Base-by-base conservation (phyloP, 2,329 filamentous ascomycete species). In the Scortechinia acanthostroma region DNA sequence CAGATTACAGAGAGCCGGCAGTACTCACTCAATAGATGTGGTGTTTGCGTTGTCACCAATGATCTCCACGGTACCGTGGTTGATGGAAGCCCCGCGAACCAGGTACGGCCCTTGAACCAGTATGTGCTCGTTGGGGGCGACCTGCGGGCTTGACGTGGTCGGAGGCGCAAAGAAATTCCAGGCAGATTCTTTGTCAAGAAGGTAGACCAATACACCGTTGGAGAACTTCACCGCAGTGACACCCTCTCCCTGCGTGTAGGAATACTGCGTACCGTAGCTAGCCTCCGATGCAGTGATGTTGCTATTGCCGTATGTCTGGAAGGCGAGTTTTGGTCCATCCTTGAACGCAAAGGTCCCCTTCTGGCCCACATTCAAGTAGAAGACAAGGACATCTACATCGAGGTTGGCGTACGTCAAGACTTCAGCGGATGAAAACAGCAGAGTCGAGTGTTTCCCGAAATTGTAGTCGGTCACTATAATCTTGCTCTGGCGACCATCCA, bases 141-240 rank as follows among this genome's bases (percentile, higher is more conserved):
- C n/a, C n/a, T n/a, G n/a, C n/a, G n/a, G n/a, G n/a, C n/a, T n/a
- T n/a, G n/a, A n/a, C n/a, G n/a, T n/a, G n/a, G n/a, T n/a, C n/a
- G n/a, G n/a, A n/a, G n/a, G n/a, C n/a, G n/a, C n/a, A 0, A 77
- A 80, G 53, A 80, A 76, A 4, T 69, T 71, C 69, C 72, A 80
- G 1, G 73, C 76, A 0, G 73, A 68, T 10, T 65, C 55, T 19
- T 70, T 64, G 37, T 79, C 74, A 3, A 80, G 62, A 3, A 80
- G 61, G 46, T 76, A 75, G 3, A 73, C 59, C 1, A 76, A 47
- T 2, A 72, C 60, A 1, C 69, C 68, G 43, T 74, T 70, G 0
- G 69, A 69, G 44, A 77, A 71, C 30, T 68, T 58, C 2, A 80
- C 52, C 0, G 66, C 63, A 0, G 69, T 73, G 2, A 62, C 51